Conservation (phyloP, 805 yeast genomes). For the Kregervanrija fluxuum region DNA sequence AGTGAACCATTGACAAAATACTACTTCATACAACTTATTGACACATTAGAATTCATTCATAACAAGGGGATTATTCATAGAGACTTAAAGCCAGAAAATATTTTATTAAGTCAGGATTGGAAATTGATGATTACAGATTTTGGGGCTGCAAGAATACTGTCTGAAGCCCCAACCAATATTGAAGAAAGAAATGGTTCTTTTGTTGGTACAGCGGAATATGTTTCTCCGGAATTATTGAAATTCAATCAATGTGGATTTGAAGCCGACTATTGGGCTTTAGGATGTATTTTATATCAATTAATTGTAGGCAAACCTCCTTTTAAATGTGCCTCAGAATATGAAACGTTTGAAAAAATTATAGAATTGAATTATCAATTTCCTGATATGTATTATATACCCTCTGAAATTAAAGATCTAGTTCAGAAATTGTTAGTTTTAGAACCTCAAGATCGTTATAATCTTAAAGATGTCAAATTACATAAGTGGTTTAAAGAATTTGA, state of each 20-base stretch:
- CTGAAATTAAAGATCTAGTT: conserved; percentile 57
- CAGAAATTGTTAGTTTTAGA: conserved; percentile 59
- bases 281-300: conserved; percentile 81
- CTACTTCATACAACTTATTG: conserved; percentile 82
- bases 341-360: conserved; percentile 84
- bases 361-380: conserved; percentile 68
- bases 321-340: conserved; percentile 77
- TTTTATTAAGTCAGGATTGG: conserved; percentile 77
- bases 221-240: conserved; percentile 81
- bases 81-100: conserved; percentile 92
- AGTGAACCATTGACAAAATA: conserved; percentile 70
- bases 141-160: conserved; percentile 87
- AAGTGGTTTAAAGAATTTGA: conserved; percentile 63
- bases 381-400: conserved; percentile 49
- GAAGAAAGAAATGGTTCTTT: conserved; percentile 57
- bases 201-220: conserved; percentile 97
- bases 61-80: conserved; percentile 85
- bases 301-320: conserved; percentile 84
- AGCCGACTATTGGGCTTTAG: conserved; percentile 91
- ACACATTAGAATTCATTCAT: conserved; percentile 85
- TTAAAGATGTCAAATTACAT: conserved; percentile 54
- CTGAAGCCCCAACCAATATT: conserved; percentile 21
- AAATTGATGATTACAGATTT: conserved; percentile 90
- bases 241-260: conserved; percentile 76
- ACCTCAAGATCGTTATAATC: conserved; percentile 57